phyloP scores from a whole-genome alignment of 2,329 filamentous ascomycete species.

The Ceratocystis albifundus region DNA sequence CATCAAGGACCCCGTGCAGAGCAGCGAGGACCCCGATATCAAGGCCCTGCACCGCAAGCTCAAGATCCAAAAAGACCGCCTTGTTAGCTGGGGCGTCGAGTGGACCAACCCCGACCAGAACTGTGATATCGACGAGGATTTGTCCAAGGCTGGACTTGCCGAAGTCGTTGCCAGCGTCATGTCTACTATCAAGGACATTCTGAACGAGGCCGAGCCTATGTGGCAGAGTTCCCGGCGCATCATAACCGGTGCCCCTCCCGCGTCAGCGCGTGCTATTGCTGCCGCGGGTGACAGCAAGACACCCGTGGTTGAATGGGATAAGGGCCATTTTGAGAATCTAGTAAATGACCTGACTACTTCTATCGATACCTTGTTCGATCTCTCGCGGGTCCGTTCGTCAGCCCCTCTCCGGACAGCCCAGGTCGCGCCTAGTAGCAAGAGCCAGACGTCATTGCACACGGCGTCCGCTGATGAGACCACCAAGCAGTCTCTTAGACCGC shows the following conservation, averaged over 20 bases:
- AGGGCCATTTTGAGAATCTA: conserved; percentile 61
- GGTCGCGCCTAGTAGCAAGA: background rate
- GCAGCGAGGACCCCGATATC: conserved; percentile 56
- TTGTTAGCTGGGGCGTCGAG: conserved; percentile 69
- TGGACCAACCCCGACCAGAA: conserved; percentile 62
- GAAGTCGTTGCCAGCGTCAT: conserved; percentile 70
- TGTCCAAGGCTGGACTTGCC: conserved; percentile 61
- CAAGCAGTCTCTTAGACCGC: conserved; percentile 47
- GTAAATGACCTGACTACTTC: conserved; percentile 63
- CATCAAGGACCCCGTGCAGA: conserved; percentile 50
- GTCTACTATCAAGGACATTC: conserved; percentile 67
- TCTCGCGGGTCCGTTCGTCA: conserved; percentile 53
- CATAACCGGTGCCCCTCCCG: background rate
- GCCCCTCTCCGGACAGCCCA: conserved; percentile 27
- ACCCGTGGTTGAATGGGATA: conserved; percentile 53
- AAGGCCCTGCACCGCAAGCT: conserved; percentile 63
- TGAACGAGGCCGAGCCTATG: conserved; percentile 63
- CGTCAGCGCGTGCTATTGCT: conserved; percentile 13
- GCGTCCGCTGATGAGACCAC: conserved; percentile 34
- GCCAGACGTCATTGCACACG: conserved; percentile 29
- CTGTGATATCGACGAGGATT: conserved; percentile 57
- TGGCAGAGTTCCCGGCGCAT: conserved; percentile 45
- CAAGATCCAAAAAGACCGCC: conserved; percentile 66
- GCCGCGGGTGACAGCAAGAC: conserved; percentile 43
- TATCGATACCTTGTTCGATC: conserved; percentile 68